Evolutionary conservation across 768 basidiomycete species (phyloP), one percentile per base, ranked within the genome.

Genomic region (Neoboletus brunneissimus): DNA sequence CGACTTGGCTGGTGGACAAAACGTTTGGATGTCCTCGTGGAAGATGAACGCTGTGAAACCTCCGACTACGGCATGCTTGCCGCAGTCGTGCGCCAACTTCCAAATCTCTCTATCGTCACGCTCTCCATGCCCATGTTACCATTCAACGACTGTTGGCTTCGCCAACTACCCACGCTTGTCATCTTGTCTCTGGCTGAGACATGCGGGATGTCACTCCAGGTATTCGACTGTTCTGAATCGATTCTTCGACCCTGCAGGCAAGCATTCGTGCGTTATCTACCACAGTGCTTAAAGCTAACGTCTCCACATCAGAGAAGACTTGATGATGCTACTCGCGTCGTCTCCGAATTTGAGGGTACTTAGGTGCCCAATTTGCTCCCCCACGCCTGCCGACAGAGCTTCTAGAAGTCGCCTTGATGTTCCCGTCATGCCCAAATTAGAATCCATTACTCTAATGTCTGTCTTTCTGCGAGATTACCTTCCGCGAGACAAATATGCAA

Each of bases 391-490:
- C 16, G 57, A 67, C 13, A 63, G 54, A 53, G 63, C 63, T 38
- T 62, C 58, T 5, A 56, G 43, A 22, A 53, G 27, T 42, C 59
- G 61, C 25, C 54, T 58, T 38, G 63, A 71, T 25, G 43, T 71
- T 48, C 68, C 68, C 6, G 23, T 69, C 34, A 71, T 69, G 68
- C 41, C 57, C 18, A 61, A 71, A 16, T 45, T 69, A 8, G 63
- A 67, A 40, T 69, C 68, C 35, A 51, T 69, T 44, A 60, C 64
- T 29, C 49, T 71, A 6, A 61, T 56, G 58, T 71, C 68, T 20
- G 58, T 69, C 53, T 69, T 69, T 41, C 38, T 69, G 22, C 67
- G 65, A 16, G 69, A 69, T 55, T 71, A 69, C 34, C 67, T 71
- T 38, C 69, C 67, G 2, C 58, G 63, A 38, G 52, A 71, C 38